A percentile compares a stretch with the other conserved stretches of the same genome.
Evolutionary conservation across 1,284 basidiomycete species (phyloP).

Genomic region (Fistulinella cinereoalba): DNA sequence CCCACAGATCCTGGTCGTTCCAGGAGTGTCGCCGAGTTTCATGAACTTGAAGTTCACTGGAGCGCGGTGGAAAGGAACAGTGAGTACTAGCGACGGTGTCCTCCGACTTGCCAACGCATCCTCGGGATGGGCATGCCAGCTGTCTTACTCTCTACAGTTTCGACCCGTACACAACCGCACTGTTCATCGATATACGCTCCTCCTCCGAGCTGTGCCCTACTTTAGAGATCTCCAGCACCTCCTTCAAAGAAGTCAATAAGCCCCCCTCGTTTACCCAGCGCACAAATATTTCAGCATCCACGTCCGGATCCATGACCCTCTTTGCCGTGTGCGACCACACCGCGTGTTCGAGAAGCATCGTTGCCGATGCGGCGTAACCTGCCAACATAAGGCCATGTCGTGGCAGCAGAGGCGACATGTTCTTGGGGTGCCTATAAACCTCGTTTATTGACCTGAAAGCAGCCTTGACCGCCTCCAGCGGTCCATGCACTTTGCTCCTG

Average conservation of each 20-base stretch:
- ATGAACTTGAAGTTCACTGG: too few relatives aligned
- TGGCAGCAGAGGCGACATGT: slow-evolving; percentile 44
- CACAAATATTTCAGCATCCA: slow-evolving; percentile 52
- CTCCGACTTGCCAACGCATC: too few relatives aligned
- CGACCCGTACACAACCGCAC: slow-evolving; percentile 14
- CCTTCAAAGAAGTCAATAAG: slow-evolving; percentile 38
- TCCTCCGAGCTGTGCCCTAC: slow-evolving; percentile 23
- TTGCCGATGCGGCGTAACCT: slow-evolving; percentile 48
- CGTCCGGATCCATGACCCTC: slow-evolving; percentile 33
- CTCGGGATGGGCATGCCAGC: too few relatives aligned
- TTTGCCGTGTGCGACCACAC: slow-evolving; percentile 47
- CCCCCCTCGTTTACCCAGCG: slow-evolving; percentile 60
- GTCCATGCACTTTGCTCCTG: slow-evolving; percentile 20
- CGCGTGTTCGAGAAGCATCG: slow-evolving; percentile 64
- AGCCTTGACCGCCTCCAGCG: slow-evolving; percentile 34
- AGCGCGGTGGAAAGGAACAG: too few relatives aligned
- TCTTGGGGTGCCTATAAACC: slow-evolving; percentile 16
- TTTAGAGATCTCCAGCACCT: slow-evolving; percentile 38
- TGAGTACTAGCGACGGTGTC: too few relatives aligned
- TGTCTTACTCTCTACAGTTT: too few relatives aligned
- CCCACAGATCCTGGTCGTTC: too few relatives aligned
- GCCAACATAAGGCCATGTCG: slow-evolving; percentile 57
- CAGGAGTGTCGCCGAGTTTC: too few relatives aligned
- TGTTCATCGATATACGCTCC: slow-evolving; percentile 38
- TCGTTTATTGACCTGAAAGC: slow-evolving; percentile 34